phyloP scores from a whole-genome alignment of 192 early-diverging fungal genomes.

The Backusella luteola region DNA sequence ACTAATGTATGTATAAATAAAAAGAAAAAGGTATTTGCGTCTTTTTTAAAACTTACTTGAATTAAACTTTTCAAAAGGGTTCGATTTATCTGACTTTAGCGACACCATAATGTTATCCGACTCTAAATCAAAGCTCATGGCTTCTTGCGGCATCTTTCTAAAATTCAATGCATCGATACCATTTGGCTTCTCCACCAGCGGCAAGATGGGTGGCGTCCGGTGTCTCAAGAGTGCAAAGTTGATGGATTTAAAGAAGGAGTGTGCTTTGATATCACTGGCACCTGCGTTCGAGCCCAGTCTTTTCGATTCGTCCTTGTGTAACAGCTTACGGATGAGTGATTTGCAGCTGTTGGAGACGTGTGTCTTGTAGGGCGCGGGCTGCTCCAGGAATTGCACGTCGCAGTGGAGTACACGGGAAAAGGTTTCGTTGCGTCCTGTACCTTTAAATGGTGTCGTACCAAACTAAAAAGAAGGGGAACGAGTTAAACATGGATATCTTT shows the following conservation, averaged over 20 bases:
- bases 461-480: slow-evolving; percentile 38
- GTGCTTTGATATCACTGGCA: slow-evolving; percentile 90
- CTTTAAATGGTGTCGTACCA: slow-evolving; percentile 98
- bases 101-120: slow-evolving; percentile 45
- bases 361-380: slow-evolving; percentile 19
- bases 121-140: slow-evolving; percentile 65
- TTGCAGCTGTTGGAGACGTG: slow-evolving; percentile 53
- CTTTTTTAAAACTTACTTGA: slow-evolving; percentile 40
- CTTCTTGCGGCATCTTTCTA: slow-evolving; percentile 48
- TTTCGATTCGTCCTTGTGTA: slow-evolving; percentile 88
- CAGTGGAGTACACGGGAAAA: slow-evolving; percentile 86
- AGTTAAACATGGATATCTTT: too few species aligned
- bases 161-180: slow-evolving; percentile 70
- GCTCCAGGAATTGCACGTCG: slow-evolving; percentile 74
- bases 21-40: background rate
- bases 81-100: slow-evolving; percentile 34
- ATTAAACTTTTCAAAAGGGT: slow-evolving; percentile 60
- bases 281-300: slow-evolving; percentile 89
- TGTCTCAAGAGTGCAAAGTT: slow-evolving; percentile 94
- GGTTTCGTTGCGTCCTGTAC: slow-evolving; percentile 81
- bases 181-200: slow-evolving; percentile 46
- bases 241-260: slow-evolving; percentile 87
- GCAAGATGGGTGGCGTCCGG: slow-evolving; percentile 81
- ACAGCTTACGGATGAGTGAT: slow-evolving; percentile 76
- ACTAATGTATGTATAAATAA: slow-evolving; percentile 37